A percentile compares a stretch with the other conserved stretches of the same genome.
These are phyloP conservation scores for Malus fusca DNA, from an alignment of 306 rosid species.

Conservation along the genomic window DNA sequence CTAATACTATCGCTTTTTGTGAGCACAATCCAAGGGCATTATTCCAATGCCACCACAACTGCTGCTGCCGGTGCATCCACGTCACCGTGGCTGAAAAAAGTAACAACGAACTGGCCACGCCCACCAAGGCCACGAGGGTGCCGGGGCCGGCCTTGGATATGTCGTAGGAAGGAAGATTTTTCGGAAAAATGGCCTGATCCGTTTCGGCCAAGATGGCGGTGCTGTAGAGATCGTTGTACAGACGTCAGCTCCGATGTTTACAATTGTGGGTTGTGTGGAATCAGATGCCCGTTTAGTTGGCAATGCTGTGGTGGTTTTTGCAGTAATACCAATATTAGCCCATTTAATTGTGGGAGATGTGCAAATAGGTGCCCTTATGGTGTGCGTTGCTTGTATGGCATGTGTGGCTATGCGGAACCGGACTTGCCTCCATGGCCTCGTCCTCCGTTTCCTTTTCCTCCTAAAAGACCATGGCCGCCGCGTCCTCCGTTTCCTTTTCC, in stretches of 20 bases:
- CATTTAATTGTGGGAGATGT: conserved; percentile 63
- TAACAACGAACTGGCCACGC: not conserved
- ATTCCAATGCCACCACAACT: not conserved
- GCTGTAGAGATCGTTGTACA: conserved; percentile 54
- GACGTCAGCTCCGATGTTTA: conserved; percentile 32
- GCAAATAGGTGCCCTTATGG: conserved; percentile 46
- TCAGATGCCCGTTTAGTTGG: conserved; percentile 36
- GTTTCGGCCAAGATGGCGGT: not conserved
- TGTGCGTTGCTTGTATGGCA: conserved; percentile 40
- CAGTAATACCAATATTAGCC: conserved; percentile 21
- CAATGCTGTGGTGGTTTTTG: conserved; percentile 60
- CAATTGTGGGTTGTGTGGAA: conserved; percentile 54
- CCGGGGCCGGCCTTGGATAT: conserved; percentile 21
- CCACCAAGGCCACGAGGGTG: conserved; percentile 33
- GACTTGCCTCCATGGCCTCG: not conserved
- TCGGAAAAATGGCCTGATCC: not conserved
- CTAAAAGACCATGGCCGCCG: not conserved
- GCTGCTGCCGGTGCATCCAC: not conserved
- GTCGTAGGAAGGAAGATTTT: conserved; percentile 18
- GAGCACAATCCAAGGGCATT: conserved; percentile 1
- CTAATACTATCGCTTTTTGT: not conserved
- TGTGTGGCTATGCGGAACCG: conserved; percentile 51
- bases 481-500: not conserved
- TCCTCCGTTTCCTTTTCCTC: not conserved
- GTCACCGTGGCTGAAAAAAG: conserved; percentile 36